Base-by-base conservation (phyloP, 2,329 filamentous ascomycete genomes). In the Penicillium sp. region DNA sequence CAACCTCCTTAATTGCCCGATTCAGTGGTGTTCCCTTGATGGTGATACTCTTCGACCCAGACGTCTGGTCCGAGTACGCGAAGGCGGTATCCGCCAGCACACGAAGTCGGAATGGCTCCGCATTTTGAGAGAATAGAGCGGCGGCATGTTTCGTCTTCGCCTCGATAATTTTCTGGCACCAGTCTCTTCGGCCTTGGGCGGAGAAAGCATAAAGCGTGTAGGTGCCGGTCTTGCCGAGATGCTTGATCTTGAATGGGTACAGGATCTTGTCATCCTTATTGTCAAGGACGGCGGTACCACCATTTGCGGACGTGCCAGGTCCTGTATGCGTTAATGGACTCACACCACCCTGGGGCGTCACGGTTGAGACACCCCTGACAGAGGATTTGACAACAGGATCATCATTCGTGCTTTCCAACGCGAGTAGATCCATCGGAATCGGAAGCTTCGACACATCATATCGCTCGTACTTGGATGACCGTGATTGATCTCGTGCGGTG, bases 381-480 rank as follows among this genome's bases (percentile, higher is more conserved):
- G 84, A 80, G 2, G 83, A 86, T 69, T 94, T 96, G 49, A 92
- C 84, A 5, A 97, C 89, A 0, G 94, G 87, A 58, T 96, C 91
- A 59, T 99, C 95, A 60, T 93, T 90, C 61, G 90, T 87, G 69
- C 90, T 96, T 72, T 99, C 95, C 0, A 99, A 79, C 43, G 96
- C 90, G 21, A 99, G 79, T 2, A 99, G 80, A 62, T 96, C 92
- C 93, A 99, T 99, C 0, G 94, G 94, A 57, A 99, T 97, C 6
- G 89, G 91, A 73, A 96, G 81, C 71, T 95, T 92, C 1, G 92
- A 97, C 26, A 99, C 93, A 70, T 99, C 94, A 62, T 94, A 99
- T 59, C 81, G 80, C 64, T 88, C 85, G 63, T 90, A 91, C 73
- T 88, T 94, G 47, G 87, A 82, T n/a, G 83, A 83, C 41, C 83